A percentile compares a stretch with the other conserved stretches of the same genome.
These are phyloP conservation scores for Entomophthora muscae DNA, from an alignment of 371 early-diverging fungal species.

Conservation along the genomic window DNA sequence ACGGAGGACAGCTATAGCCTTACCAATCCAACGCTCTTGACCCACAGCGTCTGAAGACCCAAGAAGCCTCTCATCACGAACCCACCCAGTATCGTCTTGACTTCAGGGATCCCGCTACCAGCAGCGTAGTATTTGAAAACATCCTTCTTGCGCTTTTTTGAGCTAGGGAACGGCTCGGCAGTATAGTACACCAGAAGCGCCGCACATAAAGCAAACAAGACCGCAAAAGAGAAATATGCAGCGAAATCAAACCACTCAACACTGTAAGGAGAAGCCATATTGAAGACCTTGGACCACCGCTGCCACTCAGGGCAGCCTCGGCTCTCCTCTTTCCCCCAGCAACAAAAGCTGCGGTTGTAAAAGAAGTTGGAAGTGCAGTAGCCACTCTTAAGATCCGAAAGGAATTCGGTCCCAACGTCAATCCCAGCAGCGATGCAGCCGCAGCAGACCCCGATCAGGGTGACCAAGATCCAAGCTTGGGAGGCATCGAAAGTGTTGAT, in stretches of 20 bases:
- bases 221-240: slow-evolving; percentile 5
- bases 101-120: slow-evolving; percentile 87
- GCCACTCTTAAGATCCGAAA: slow-evolving; percentile 71
- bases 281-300: slow-evolving; percentile 16
- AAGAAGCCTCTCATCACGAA: slow-evolving; percentile 83
- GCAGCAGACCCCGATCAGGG: slow-evolving; percentile 58
- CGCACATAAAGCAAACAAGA: slow-evolving; percentile 16
- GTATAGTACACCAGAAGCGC: slow-evolving; percentile 6
- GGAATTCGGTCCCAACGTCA: slow-evolving; percentile 64
- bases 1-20: neutral
- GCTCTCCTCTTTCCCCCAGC: slow-evolving; percentile 50
- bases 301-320: slow-evolving; percentile 22
- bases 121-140: slow-evolving; percentile 46
- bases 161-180: neutral
- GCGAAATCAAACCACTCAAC: slow-evolving; percentile 4
- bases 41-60: slow-evolving; percentile 62
- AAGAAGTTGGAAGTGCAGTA: slow-evolving; percentile 76
- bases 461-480: slow-evolving; percentile 76
- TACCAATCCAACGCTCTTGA: slow-evolving; percentile 69
- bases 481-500: slow-evolving; percentile 43
- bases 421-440: slow-evolving; percentile 69
- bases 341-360: slow-evolving; percentile 87
- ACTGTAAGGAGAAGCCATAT: neutral
- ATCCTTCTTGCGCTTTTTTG: neutral
- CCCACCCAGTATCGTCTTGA: slow-evolving; percentile 85